Conservation (phyloP, 2,329 filamentous ascomycete genomes). For the Diaporthe batatas region DNA sequence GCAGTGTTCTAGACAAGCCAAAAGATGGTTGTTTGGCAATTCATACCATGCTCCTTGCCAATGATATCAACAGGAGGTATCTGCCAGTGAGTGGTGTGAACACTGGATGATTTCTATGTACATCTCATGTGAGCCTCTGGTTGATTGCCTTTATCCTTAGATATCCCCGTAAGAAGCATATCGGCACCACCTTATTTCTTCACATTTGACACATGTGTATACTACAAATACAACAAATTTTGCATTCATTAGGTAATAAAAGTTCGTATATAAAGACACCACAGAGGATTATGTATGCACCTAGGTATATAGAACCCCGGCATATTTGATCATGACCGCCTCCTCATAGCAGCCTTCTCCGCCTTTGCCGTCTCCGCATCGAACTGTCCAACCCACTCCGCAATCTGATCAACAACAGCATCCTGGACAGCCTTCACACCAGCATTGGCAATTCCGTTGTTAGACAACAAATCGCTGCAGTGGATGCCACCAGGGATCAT, state of each 20-base stretch:
- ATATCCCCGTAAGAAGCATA: too few species aligned
- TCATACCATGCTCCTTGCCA: too few species aligned
- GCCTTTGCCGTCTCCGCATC: slow-evolving; percentile 50
- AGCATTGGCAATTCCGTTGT: slow-evolving; percentile 65
- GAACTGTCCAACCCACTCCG: slow-evolving; percentile 67
- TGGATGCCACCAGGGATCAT: slow-evolving; percentile 54
- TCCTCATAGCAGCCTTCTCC: not conserved
- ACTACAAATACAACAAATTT: not conserved
- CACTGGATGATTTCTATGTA: too few species aligned
- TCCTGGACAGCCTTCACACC: slow-evolving; percentile 64
- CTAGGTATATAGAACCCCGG: not conserved
- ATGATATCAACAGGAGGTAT: too few species aligned
- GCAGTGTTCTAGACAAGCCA: too few species aligned
- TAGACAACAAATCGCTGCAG: slow-evolving; percentile 55
- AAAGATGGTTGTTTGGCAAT: too few species aligned
- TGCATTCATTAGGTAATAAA: not conserved
- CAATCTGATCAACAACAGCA: slow-evolving; percentile 64
- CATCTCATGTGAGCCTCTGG: too few species aligned
- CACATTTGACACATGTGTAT: too few species aligned
- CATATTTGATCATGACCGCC: not conserved
- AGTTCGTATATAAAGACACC: not conserved
- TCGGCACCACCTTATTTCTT: too few species aligned
- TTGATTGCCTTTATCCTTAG: too few species aligned
- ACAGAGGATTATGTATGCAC: too few species aligned
- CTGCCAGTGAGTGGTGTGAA: too few species aligned